A percentile compares a stretch with the other conserved stretches of the same genome.
These are phyloP conservation scores for Yamadazyma conglobata DNA, from an alignment of 1,139 yeast genomes.

Conservation along the genomic window DNA sequence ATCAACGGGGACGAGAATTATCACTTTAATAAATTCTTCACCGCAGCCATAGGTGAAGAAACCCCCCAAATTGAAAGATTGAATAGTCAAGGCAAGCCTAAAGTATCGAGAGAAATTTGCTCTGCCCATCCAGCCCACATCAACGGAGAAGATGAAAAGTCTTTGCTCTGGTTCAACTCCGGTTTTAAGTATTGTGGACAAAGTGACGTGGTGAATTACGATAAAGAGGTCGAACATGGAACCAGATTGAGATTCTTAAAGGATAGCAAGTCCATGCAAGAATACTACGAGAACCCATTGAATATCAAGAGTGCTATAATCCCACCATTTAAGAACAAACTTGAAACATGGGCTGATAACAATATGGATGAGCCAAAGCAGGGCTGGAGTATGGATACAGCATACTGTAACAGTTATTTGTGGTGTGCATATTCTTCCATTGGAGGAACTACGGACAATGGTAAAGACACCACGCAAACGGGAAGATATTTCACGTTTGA, in stretches of 20 bases:
- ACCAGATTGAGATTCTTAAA: slow-evolving; percentile 19
- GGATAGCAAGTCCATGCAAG: slow-evolving; percentile 18
- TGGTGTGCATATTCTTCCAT: slow-evolving; percentile 46
- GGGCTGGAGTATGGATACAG: slow-evolving; percentile 30
- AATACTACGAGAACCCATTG: slow-evolving; percentile 23
- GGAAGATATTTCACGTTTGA: slow-evolving; percentile 26
- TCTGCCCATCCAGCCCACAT: slow-evolving; percentile 46
- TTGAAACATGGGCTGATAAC: slow-evolving; percentile 24
- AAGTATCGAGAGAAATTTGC: slow-evolving; percentile 32
- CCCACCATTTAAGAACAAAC: slow-evolving; percentile 28
- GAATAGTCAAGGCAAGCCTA: slow-evolving; percentile 18
- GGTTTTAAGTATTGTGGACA: slow-evolving; percentile 34
- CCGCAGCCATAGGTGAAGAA: slow-evolving; percentile 29
- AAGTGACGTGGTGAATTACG: slow-evolving; percentile 20
- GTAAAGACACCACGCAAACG: slow-evolving; percentile 21
- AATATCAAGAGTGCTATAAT: slow-evolving; percentile 24
- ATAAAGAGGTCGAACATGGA: slow-evolving; percentile 22
- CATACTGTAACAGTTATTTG: slow-evolving; percentile 38
- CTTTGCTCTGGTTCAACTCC: slow-evolving; percentile 33
- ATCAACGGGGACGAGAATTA: slow-evolving; percentile 32
- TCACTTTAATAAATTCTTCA: slow-evolving; percentile 24
- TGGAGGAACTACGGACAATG: slow-evolving; percentile 30
- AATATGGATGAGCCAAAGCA: slow-evolving; percentile 25
- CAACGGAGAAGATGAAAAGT: slow-evolving; percentile 27
- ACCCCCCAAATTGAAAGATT: slow-evolving; percentile 22